phyloP scores from a whole-genome alignment of 345 rosid genomes.

The Eucalyptus cladocalyx region DNA sequence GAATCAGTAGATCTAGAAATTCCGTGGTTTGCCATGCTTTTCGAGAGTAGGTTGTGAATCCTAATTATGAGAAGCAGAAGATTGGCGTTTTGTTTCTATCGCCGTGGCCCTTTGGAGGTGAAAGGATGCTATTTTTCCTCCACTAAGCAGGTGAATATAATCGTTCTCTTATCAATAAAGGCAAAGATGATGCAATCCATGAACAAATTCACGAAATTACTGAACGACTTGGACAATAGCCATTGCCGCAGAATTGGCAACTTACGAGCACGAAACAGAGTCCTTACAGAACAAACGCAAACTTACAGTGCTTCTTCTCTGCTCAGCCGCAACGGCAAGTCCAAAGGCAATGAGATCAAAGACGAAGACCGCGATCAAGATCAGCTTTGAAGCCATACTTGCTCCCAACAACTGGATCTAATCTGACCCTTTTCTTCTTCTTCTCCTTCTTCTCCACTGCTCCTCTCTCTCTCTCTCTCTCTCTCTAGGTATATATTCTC shows the following conservation, averaged over 20 bases:
- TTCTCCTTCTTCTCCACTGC: background rate
- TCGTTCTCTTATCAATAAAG: background rate
- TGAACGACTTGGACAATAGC: background rate
- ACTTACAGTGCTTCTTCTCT: slow-evolving; percentile 89
- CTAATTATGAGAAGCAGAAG: background rate
- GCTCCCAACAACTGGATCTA: background rate
- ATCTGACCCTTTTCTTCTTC: slow-evolving; percentile 3
- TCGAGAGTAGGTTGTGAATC: background rate
- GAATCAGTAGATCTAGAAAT: background rate
- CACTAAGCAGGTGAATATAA: background rate
- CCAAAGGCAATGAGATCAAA: slow-evolving; percentile 85
- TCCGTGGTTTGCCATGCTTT: background rate
- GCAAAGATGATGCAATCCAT: background rate
- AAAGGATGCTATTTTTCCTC: background rate
- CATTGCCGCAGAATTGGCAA: background rate
- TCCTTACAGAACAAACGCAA: background rate
- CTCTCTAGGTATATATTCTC: background rate
- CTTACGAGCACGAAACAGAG: background rate
- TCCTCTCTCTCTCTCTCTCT: background rate
- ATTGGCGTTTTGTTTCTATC: background rate
- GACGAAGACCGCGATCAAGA: slow-evolving; percentile 51
- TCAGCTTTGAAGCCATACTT: slow-evolving; percentile 72
- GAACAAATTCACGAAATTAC: background rate
- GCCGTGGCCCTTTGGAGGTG: background rate
- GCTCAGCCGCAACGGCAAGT: slow-evolving; percentile 95